Percentiles rank a stretch among this genome's conserved stretches.
These are phyloP conservation scores for Neostapfia colusana DNA, from an alignment of 176 grass and related monocot genomes.

Conservation along the genomic window DNA sequence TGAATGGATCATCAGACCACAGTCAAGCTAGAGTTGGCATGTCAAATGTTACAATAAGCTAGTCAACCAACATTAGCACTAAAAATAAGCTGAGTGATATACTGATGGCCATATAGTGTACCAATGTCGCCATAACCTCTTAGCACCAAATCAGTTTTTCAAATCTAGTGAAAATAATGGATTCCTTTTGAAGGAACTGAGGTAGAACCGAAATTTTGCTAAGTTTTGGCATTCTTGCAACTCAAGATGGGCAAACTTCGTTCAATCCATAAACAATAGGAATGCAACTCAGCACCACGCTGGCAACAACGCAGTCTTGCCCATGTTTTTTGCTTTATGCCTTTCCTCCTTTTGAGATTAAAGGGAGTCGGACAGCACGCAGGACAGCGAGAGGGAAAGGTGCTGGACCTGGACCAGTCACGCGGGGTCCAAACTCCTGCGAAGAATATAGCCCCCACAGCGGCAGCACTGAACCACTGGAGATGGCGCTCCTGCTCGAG, in stretches of 20 bases:
- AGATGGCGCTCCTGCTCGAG: background rate
- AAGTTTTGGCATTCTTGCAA: too few relatives aligned
- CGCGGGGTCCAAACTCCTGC: background rate
- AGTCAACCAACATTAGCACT: background rate
- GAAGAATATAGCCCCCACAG: background rate
- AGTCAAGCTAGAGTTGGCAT: background rate
- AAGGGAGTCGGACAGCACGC: background rate
- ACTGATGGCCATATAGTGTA: background rate
- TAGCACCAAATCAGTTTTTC: background rate
- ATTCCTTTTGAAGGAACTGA: too few relatives aligned
- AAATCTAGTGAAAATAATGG: too few relatives aligned
- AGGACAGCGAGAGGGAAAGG: background rate
- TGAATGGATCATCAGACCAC: background rate
- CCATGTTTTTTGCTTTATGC: constrained; percentile 18
- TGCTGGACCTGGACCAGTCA: background rate
- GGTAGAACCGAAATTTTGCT: too few relatives aligned
- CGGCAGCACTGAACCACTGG: background rate
- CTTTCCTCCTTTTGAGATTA: constrained; percentile 24
- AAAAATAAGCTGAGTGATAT: background rate
- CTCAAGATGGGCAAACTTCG: too few relatives aligned
- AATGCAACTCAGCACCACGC: too few relatives aligned
- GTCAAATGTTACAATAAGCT: background rate
- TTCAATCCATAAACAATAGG: too few relatives aligned
- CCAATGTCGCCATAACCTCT: background rate
- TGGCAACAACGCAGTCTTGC: constrained; percentile 12